phyloP scores from a whole-genome alignment of 1,284 basidiomycete species.

The Cutaneotrichosporon curvatum region DNA sequence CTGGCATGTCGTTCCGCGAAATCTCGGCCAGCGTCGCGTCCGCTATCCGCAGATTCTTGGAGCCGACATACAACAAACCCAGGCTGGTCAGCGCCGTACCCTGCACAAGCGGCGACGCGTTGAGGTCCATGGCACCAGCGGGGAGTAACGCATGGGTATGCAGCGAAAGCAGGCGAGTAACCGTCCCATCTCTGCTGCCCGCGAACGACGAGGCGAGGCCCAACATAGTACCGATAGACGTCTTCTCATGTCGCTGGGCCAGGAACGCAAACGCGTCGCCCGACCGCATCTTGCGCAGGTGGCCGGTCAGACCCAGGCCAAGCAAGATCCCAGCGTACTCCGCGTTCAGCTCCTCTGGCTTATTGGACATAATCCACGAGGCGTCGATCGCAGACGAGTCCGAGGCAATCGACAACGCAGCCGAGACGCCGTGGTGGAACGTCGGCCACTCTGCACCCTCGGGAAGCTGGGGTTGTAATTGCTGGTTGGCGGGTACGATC shows the following conservation, averaged over 20 bases:
- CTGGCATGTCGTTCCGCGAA: slow-evolving; percentile 64
- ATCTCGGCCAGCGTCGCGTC: slow-evolving; percentile 84
- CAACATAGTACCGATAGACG: slow-evolving; percentile 84
- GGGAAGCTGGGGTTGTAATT: slow-evolving; percentile 54
- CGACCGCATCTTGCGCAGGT: slow-evolving; percentile 76
- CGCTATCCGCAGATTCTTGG: slow-evolving; percentile 80
- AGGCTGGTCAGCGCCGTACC: slow-evolving; percentile 81
- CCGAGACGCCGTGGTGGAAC: slow-evolving; percentile 95
- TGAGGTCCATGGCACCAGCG: slow-evolving; percentile 75
- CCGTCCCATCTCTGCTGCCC: slow-evolving; percentile 77
- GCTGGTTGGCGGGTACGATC: slow-evolving; percentile 49
- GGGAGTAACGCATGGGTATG: slow-evolving; percentile 90
- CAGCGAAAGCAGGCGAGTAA: slow-evolving; percentile 84
- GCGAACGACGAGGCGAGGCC: slow-evolving; percentile 85
- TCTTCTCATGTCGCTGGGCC: slow-evolving; percentile 88
- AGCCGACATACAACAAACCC: slow-evolving; percentile 83
- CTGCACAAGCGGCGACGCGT: slow-evolving; percentile 82
- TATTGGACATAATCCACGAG: slow-evolving; percentile 90
- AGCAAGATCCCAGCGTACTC: slow-evolving; percentile 93
- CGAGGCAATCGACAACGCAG: slow-evolving; percentile 73
- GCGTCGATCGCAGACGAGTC: slow-evolving; percentile 72
- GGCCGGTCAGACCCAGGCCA: slow-evolving; percentile 85
- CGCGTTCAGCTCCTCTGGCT: slow-evolving; percentile 72
- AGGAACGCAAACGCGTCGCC: slow-evolving; percentile 80
- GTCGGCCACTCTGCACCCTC: slow-evolving; percentile 85